phyloP scores from a whole-genome alignment of 139 green algal species.

The Zygnema cylindricum region DNA sequence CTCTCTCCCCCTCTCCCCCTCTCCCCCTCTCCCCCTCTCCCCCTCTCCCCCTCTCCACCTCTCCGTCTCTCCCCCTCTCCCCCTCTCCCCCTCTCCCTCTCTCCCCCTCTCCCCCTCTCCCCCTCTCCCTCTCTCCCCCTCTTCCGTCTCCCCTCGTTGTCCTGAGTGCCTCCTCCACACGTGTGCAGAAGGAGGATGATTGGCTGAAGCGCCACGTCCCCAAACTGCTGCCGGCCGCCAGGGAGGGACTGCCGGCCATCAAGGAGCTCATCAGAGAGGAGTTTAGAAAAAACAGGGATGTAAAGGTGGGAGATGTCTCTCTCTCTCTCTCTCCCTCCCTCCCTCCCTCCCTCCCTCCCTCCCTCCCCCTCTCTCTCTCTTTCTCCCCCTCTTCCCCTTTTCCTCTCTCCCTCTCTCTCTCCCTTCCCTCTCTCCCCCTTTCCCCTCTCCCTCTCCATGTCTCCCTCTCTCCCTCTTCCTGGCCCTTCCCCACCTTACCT shows the following conservation, averaged over 20 bases:
- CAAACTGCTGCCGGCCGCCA: neutral
- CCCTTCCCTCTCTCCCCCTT: neutral
- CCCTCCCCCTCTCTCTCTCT: neutral
- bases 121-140: too few relatives aligned
- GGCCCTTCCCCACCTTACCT: neutral
- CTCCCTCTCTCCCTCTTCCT: neutral
- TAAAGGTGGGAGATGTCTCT: neutral
- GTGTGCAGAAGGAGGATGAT: conserved; percentile 8
- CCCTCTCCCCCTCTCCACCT: too few relatives aligned
- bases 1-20: too few relatives aligned
- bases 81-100: neutral
- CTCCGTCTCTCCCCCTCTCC: too few relatives aligned
- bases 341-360: neutral
- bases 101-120: neutral
- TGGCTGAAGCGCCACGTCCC: neutral
- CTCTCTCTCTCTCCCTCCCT: neutral
- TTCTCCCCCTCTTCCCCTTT: neutral
- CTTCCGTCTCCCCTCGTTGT: too few relatives aligned
- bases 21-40: too few relatives aligned
- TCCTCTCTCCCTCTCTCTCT: neutral
- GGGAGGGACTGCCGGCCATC: neutral
- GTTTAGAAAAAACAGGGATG: neutral
- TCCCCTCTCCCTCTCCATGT: conserved; percentile 7
- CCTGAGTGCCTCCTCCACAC: neutral
- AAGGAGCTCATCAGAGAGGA: neutral